A percentile compares a stretch with the other conserved stretches of the same genome.
Evolutionary conservation across 345 rosid species (phyloP).

Genomic region (Hypericum androsaemum): DNA sequence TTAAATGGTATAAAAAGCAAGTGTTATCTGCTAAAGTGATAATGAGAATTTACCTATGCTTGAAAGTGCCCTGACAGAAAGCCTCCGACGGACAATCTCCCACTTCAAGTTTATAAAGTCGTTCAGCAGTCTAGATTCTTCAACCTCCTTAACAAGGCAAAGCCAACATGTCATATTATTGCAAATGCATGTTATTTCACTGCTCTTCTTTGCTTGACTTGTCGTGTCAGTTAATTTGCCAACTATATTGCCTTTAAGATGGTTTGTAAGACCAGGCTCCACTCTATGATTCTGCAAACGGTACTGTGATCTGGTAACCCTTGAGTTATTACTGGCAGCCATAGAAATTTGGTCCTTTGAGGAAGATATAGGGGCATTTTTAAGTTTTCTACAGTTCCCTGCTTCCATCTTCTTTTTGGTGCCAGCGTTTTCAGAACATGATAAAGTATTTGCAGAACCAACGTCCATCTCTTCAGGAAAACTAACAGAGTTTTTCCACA

Average conservation of each 20-base stretch:
- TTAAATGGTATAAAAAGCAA: too few relatives aligned
- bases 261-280: slow-evolving; percentile 20
- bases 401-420: slow-evolving; percentile 26
- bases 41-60: slow-evolving; percentile 44
- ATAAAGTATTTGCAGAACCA: slow-evolving; percentile 13
- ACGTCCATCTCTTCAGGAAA: slow-evolving; percentile 26
- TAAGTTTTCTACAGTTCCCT: slow-evolving; percentile 37
- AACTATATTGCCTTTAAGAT: slow-evolving; percentile 12
- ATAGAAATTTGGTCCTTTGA: slow-evolving; percentile 32
- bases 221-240: slow-evolving; percentile 15
- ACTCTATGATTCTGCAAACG: slow-evolving; percentile 39
- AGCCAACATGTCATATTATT: slow-evolving; percentile 46
- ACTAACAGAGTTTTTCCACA: slow-evolving; percentile 45
- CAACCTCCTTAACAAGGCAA: slow-evolving; percentile 38
- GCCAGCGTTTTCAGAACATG: slow-evolving; percentile 7
- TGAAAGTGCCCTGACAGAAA: slow-evolving; percentile 40
- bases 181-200: slow-evolving; percentile 43
- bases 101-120: slow-evolving; percentile 40
- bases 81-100: slow-evolving; percentile 61
- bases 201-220: slow-evolving; percentile 17
- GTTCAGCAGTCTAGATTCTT: slow-evolving; percentile 38
- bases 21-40: not conserved
- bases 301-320: slow-evolving; percentile 69
- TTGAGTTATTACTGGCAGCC: slow-evolving; percentile 27
- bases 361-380: slow-evolving; percentile 23